A percentile compares a stretch with the other conserved stretches of the same genome.
Evolutionary conservation across 1,139 yeast species (phyloP).

Genomic region (Pichia sp.): DNA sequence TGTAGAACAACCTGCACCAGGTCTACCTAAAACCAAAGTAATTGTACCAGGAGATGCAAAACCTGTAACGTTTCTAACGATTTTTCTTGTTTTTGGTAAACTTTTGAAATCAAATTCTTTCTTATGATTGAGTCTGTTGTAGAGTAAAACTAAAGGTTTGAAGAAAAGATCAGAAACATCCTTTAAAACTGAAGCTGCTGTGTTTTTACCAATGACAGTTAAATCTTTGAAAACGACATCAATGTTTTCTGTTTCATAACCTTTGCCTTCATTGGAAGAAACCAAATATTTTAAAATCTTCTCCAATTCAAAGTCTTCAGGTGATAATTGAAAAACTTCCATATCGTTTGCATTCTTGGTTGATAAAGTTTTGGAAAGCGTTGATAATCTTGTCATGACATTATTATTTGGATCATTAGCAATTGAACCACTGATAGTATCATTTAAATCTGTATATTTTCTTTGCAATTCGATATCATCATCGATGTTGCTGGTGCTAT

Average conservation of each 20-base stretch:
- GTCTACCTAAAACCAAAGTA: constrained; percentile 53
- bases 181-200: constrained; percentile 45
- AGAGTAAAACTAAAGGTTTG: constrained; percentile 34
- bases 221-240: constrained; percentile 49
- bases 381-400: constrained; percentile 29
- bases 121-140: constrained; percentile 11
- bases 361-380: constrained; percentile 27
- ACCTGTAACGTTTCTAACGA: constrained; percentile 42
- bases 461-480: background rate
- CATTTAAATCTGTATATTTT: background rate
- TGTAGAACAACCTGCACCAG: constrained; percentile 56
- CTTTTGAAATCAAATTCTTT: constrained; percentile 19
- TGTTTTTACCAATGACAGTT: constrained; percentile 47
- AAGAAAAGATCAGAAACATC: constrained; percentile 46
- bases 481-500: background rate
- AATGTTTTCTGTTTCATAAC: constrained; percentile 43
- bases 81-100: constrained; percentile 34
- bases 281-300: constrained; percentile 33
- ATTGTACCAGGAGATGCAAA: constrained; percentile 49
- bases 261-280: constrained; percentile 39
- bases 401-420: constrained; percentile 16
- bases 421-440: background rate
- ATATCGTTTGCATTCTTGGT: constrained; percentile 27
- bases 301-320: constrained; percentile 35
- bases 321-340: constrained; percentile 25